Evolutionary conservation across 1,284 basidiomycete genomes (phyloP).

Genomic region (Ustilago crameri): DNA sequence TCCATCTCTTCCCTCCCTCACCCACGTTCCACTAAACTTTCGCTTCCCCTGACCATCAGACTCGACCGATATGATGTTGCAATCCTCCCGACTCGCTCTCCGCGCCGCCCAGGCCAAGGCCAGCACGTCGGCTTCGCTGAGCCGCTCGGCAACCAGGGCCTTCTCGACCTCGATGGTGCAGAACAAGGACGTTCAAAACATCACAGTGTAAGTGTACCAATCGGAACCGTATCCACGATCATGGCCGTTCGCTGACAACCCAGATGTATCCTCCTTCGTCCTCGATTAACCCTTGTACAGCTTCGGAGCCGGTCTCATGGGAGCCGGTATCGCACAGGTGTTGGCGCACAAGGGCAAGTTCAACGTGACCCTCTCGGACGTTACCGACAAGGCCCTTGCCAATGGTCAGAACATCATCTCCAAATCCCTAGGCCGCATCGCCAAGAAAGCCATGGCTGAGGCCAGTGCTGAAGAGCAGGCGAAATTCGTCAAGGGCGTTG

Average conservation of each 20-base stretch:
- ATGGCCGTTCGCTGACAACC: not conserved
- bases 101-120: slow-evolving; percentile 11
- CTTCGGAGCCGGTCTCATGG: slow-evolving; percentile 67
- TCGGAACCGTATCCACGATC: not conserved
- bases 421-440: slow-evolving; percentile 72
- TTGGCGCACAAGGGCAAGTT: slow-evolving; percentile 66
- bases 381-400: slow-evolving; percentile 69
- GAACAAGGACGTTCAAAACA: slow-evolving; percentile 66
- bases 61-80: slow-evolving; percentile 29
- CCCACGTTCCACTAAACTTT: not conserved
- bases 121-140: slow-evolving; percentile 19
- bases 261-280: too few relatives aligned
- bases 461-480: slow-evolving; percentile 69
- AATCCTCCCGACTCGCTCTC: slow-evolving; percentile 24
- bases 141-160: slow-evolving; percentile 29
- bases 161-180: slow-evolving; percentile 55
- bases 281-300: slow-evolving; percentile 12
- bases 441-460: slow-evolving; percentile 71
- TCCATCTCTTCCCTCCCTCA: not conserved
- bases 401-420: slow-evolving; percentile 73
- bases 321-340: slow-evolving; percentile 67
- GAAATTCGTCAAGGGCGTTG: slow-evolving; percentile 68
- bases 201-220: slow-evolving; percentile 61
- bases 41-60: not conserved
- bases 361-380: slow-evolving; percentile 69